Evolutionary conservation across 73 alveolate species (phyloP).

Genomic region (Blepharisma japonicum): DNA sequence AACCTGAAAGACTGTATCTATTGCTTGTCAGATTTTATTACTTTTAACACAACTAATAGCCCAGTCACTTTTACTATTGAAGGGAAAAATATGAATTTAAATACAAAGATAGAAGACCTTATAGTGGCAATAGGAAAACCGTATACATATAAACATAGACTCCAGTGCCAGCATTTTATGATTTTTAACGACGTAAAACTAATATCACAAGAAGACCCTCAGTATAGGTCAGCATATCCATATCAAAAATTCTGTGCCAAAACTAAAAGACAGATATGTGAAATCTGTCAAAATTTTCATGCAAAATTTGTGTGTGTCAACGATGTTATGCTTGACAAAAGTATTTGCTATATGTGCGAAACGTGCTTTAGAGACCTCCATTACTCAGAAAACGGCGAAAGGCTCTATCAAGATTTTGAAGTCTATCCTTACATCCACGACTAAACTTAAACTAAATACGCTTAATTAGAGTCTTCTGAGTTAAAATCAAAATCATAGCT

Average conservation of each 20-base stretch:
- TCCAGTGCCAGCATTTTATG: not conserved
- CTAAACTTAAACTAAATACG: not conserved
- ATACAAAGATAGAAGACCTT: not conserved
- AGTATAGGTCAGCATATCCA: not conserved
- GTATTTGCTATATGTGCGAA: not conserved
- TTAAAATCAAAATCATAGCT: too few relatives aligned
- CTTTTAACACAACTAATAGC: not conserved
- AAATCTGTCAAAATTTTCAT: not conserved
- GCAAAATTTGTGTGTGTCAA: conserved; percentile 4
- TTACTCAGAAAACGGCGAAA: not conserved
- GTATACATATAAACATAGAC: not conserved
- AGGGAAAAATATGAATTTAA: not conserved
- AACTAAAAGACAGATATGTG: conserved; percentile 8
- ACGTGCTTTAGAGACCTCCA: not conserved
- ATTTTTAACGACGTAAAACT: not conserved
- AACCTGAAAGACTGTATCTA: not conserved
- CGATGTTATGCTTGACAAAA: not conserved
- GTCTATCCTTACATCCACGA: not conserved
- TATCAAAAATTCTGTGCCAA: not conserved
- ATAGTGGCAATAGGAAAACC: not conserved
- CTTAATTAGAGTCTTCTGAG: too few relatives aligned
- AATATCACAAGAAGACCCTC: not conserved
- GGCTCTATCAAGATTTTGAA: not conserved
- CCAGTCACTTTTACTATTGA: not conserved
- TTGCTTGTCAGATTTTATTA: not conserved